phyloP scores from a whole-genome alignment of 208 protist genomes.

The Angomonas desouzai region DNA sequence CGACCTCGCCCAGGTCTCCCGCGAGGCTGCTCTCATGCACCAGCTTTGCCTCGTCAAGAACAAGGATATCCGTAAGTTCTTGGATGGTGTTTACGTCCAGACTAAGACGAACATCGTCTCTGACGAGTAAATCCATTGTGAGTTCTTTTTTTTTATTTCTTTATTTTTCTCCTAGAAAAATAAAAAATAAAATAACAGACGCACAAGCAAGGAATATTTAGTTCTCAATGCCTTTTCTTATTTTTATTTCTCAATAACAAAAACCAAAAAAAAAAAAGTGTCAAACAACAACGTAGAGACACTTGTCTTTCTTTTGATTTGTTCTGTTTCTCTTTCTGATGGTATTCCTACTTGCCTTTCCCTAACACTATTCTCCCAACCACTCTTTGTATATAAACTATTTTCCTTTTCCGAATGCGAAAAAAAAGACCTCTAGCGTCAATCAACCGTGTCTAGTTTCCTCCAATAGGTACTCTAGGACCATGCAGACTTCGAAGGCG shows the following conservation, averaged over 20 bases:
- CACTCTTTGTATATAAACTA: neutral
- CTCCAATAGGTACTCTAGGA: too few species aligned
- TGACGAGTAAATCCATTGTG: constrained; percentile 34
- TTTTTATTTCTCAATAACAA: constrained; percentile 12
- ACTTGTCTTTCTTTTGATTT: constrained; percentile 11
- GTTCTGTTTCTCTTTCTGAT: too few species aligned
- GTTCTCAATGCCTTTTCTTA: neutral
- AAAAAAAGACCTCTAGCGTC: too few species aligned
- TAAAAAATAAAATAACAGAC: constrained; percentile 12
- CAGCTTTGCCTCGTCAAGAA: constrained; percentile 94
- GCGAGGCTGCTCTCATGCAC: constrained; percentile 95
- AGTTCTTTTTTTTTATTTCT: constrained; percentile 2
- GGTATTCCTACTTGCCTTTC: too few species aligned
- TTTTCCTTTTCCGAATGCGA: too few species aligned
- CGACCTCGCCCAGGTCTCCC: constrained; percentile 91
- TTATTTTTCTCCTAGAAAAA: constrained; percentile 7
- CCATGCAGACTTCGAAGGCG: constrained; percentile 21
- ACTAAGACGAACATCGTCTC: constrained; percentile 91
- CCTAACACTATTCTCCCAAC: too few species aligned
- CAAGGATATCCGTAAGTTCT: constrained; percentile 99
- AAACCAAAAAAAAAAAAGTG: constrained; percentile 8
- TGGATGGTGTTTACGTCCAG: constrained; percentile 99
- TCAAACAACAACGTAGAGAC: neutral
- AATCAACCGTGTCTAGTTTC: too few species aligned
- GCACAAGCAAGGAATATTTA: constrained; percentile 2